Evolutionary conservation across 2,329 filamentous ascomycete genomes (phyloP), one percentile per base, ranked within the genome.

Genomic region (Dendryphion nanum): DNA sequence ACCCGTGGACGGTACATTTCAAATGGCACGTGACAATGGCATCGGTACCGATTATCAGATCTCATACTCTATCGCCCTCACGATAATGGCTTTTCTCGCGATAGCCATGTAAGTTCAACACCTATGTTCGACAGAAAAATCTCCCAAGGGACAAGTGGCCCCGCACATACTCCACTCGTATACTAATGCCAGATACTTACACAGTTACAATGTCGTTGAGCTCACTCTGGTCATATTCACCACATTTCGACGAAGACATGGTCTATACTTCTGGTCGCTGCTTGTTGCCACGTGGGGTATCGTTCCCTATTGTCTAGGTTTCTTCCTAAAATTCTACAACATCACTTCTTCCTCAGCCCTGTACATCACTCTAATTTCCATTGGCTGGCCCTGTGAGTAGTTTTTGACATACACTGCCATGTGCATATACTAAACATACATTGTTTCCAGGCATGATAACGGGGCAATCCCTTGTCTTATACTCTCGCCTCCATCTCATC

Each of bases 401-500:
- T n/a, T n/a, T n/a, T n/a, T n/a, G n/a, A n/a, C n/a, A n/a, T n/a
- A n/a, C n/a, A n/a, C n/a, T n/a, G n/a, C n/a, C n/a, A n/a, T n/a
- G n/a, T n/a, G n/a, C n/a, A n/a, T n/a, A n/a, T n/a, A n/a, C n/a
- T n/a, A n/a, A n/a, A n/a, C n/a, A n/a, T n/a, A n/a, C n/a, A n/a
- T n/a, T n/a, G n/a, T n/a, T n/a, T n/a, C n/a, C n/a, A n/a, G n/a
- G n/a, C 2, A 81, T 82, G 76, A 74, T 82, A 0, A 79, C 77
- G 0, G 79, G 79, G 0, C 77, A 81, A 51, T 72, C 73, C 0
- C 42, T 82, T 12, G 79, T 83, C 1, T 63, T 83, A 0, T 83
- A 78, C 59, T 82, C 78, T 1, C 70, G 79, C 3, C 66, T 83
- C 0, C 77, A 82, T 51, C 65, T 83, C 2, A 68, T 83, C 5